Evolutionary conservation across 2,329 filamentous ascomycete species (phyloP).

Genomic region (Beauveria pseudobassiana): DNA sequence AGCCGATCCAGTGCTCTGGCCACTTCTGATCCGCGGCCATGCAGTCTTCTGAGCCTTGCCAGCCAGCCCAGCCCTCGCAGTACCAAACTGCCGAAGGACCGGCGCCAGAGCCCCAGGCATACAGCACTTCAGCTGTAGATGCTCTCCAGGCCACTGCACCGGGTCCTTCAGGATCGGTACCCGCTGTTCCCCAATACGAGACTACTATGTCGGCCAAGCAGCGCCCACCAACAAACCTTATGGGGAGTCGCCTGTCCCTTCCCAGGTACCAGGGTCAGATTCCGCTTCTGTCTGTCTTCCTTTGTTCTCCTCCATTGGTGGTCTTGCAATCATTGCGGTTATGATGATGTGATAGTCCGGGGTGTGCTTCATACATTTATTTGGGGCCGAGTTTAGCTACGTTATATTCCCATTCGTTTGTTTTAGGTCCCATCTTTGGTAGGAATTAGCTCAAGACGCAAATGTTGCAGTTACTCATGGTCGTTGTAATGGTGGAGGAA

Average conservation of each 20-base stretch:
- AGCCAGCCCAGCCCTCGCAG: not conserved
- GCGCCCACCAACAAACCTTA: slow-evolving; percentile 15
- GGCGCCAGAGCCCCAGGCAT: slow-evolving; percentile 14
- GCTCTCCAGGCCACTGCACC: slow-evolving; percentile 9
- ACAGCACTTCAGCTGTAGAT: slow-evolving; percentile 12
- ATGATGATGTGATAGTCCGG: slow-evolving; percentile 18
- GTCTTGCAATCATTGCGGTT: slow-evolving; percentile 21
- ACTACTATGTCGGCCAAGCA: slow-evolving; percentile 18
- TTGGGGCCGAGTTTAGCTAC: slow-evolving; percentile 13
- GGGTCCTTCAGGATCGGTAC: not conserved
- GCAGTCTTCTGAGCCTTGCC: not conserved
- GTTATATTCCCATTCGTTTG: slow-evolving; percentile 12
- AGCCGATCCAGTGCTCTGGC: not conserved
- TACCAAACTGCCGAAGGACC: slow-evolving; percentile 9
- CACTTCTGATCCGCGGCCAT: not conserved
- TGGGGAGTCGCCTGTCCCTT: slow-evolving; percentile 19
- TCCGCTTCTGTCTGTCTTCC: slow-evolving; percentile 18
- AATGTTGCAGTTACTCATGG: slow-evolving; percentile 7
- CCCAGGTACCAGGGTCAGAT: slow-evolving; percentile 21
- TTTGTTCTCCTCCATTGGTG: slow-evolving; percentile 17
- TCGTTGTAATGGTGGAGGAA: slow-evolving; percentile 5
- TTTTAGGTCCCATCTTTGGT: slow-evolving; percentile 14
- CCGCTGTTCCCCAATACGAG: slow-evolving; percentile 16
- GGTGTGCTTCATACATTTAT: slow-evolving; percentile 3
- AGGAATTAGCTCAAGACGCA: slow-evolving; percentile 12